Evolutionary conservation across 345 rosid species (phyloP), one percentile per base, ranked within the genome.

Genomic region (Kernera saxatilis): DNA sequence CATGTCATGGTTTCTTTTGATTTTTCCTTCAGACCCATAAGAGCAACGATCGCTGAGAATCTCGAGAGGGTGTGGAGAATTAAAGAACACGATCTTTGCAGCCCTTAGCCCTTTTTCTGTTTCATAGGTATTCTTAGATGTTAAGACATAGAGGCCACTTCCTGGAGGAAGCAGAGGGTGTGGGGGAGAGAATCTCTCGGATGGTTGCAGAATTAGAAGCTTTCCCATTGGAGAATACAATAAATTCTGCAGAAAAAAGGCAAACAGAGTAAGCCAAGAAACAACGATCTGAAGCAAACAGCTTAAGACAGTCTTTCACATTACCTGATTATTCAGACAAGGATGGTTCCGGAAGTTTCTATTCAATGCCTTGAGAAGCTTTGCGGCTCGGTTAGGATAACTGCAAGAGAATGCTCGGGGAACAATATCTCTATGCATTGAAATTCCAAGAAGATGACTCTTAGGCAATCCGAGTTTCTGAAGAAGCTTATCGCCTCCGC

Each of bases 11-110:
- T 95, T 88, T 80, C 96, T 86, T 45, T 83, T 85, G 70, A 95
- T 89, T 77, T 85, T 79, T 51, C 98, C 99, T 68, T 83, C 92
- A 0, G 96, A 82, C 41, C 97, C 99, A 55, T 95, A 95, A 18
- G 99, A 91, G 13, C 80, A 45, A 26, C 90, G 84, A 48, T 95
- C 98, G 13, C 96, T 86, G 29, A 95, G 83, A 78, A 92, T 92
- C 84, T 95, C 99, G 6, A 92, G 83, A 2, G 99, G 99, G 66
- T 95, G 99, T n/a, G 99, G 99, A 8, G 99, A 87, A 74, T 92
- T 92, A 37, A 95, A 78, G 84, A 91, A 95, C 36, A 80, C 75
- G 43, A 61, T 83, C 76, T 82, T 80, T 13, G 99, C 99, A 8
- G 92, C 89, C 5, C 41, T 76, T 58, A 95, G 87, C 50, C 81